phyloP scores from a whole-genome alignment of 345 rosid species.

The Physaria fendleri region DNA sequence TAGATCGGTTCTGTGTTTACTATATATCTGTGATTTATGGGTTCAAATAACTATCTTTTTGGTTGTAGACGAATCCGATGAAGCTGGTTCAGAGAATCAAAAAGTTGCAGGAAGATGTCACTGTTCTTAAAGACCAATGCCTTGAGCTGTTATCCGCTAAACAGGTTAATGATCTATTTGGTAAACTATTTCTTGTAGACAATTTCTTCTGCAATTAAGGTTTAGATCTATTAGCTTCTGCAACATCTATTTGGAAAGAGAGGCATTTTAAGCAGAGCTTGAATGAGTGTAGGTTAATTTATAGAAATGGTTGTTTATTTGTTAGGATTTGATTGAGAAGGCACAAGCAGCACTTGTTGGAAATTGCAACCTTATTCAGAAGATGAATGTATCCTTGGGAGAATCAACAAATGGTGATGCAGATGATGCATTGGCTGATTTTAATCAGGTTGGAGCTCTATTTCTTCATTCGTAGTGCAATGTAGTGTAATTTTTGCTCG shows the following conservation, averaged over 20 bases:
- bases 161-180: too few relatives aligned
- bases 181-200: not conserved
- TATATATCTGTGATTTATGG: too few relatives aligned
- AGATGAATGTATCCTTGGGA: constrained; percentile 58
- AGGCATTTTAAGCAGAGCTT: not conserved
- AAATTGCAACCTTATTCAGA: constrained; percentile 52
- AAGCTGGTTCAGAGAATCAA: constrained; percentile 65
- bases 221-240: not conserved
- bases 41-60: not conserved
- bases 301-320: not conserved
- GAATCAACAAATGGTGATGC: constrained; percentile 33
- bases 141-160: constrained; percentile 76
- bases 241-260: not conserved
- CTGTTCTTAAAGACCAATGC: constrained; percentile 61
- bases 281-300: too few relatives aligned
- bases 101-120: constrained; percentile 71
- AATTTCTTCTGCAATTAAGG: not conserved
- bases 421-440: constrained; percentile 64
- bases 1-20: too few relatives aligned
- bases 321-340: constrained; percentile 84
- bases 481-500: not conserved
- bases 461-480: not conserved
- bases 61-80: constrained; percentile 70
- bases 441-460: constrained; percentile 54
- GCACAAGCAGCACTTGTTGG: constrained; percentile 66